phyloP scores from a whole-genome alignment of 2,329 filamentous ascomycete species.

The Lithohypha guttulata region DNA sequence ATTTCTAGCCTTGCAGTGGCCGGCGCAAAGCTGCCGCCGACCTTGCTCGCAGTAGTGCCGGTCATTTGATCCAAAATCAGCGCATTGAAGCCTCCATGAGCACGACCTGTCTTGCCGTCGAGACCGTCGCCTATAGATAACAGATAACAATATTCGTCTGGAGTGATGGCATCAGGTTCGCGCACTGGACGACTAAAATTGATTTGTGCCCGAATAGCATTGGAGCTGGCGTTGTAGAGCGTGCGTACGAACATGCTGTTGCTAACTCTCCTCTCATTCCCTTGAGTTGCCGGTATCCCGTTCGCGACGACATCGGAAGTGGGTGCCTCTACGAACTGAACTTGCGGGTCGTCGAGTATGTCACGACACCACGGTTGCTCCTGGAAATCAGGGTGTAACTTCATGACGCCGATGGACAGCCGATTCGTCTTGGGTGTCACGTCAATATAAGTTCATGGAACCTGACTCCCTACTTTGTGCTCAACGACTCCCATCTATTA shows the following conservation, averaged over 20 bases:
- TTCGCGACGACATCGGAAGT: neutral
- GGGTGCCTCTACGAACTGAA: no score
- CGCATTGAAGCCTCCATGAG: conserved; percentile 15
- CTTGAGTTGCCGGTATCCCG: neutral
- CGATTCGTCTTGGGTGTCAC: no score
- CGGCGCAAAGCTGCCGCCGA: conserved; percentile 8
- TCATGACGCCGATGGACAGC: no score
- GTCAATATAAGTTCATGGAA: no score
- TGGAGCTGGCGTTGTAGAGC: conserved; percentile 10
- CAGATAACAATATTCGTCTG: conserved; percentile 12
- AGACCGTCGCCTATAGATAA: conserved; percentile 12
- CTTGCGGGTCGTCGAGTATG: no score
- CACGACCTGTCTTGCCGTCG: conserved; percentile 13
- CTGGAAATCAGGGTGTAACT: no score
- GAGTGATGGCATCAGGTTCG: conserved; percentile 8
- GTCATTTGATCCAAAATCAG: conserved; percentile 15
- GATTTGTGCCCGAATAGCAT: conserved; percentile 13
- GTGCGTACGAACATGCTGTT: conserved; percentile 15
- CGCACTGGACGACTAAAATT: conserved; percentile 9
- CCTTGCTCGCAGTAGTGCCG: conserved; percentile 6
- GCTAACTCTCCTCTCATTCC: neutral
- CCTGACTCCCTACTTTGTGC: no score
- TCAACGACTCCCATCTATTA: no score
- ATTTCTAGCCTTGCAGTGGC: conserved; percentile 16
- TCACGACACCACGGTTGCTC: no score